A percentile compares a stretch with the other conserved stretches of the same genome.
Conservation (phyloP, 2,329 filamentous ascomycete genomes). For the Trichoderma sp. region DNA sequence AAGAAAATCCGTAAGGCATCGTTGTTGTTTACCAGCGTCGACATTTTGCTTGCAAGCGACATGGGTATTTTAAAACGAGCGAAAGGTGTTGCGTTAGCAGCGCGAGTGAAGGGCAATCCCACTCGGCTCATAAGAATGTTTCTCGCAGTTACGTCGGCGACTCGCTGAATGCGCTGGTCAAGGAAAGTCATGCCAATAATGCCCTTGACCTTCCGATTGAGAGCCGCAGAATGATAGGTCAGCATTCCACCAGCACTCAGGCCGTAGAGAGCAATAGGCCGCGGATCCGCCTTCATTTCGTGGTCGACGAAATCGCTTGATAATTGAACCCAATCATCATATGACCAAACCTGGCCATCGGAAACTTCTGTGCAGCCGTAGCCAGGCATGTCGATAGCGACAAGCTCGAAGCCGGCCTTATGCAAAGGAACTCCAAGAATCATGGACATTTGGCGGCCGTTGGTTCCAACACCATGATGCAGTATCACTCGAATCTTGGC, state of each 20-base stretch:
- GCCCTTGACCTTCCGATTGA: not conserved
- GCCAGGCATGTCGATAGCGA: not conserved
- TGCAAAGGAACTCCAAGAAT: not conserved
- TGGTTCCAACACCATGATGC: not conserved
- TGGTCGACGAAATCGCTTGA: not conserved
- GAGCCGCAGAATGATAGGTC: not conserved
- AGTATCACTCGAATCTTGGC: not conserved
- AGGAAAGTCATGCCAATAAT: not conserved
- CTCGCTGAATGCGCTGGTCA: not conserved
- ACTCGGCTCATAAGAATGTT: not conserved
- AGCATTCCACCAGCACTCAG: not conserved
- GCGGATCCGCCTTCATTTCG: not conserved
- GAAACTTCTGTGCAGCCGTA: not conserved
- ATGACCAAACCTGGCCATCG: not conserved
- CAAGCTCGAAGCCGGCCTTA: not conserved
- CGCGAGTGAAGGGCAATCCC: not conserved
- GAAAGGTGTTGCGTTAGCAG: not conserved
- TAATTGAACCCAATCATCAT: not conserved
- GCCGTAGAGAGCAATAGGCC: not conserved
- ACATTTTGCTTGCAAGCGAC: not conserved
- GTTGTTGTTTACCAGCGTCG: not conserved
- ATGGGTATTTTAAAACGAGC: not conserved
- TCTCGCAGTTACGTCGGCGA: not conserved
- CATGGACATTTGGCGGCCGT: not conserved
- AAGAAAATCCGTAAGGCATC: not conserved